Percentiles rank a stretch among this genome's conserved stretches.
These are phyloP conservation scores for Nepenthes gracilis DNA, from an alignment of 148 eudicot genomes.

Conservation along the genomic window DNA sequence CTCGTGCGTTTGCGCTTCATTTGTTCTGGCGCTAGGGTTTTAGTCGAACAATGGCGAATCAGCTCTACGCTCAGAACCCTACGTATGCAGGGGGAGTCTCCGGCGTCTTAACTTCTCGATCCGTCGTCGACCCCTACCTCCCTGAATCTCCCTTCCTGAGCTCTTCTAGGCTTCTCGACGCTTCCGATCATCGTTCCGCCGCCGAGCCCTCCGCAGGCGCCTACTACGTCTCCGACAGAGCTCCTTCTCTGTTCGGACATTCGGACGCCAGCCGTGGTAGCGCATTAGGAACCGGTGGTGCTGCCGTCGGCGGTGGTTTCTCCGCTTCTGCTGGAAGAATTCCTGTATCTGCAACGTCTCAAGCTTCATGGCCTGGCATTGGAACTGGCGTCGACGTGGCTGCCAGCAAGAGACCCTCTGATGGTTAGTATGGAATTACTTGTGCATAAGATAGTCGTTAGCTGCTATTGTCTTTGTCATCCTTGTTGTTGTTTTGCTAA, in stretches of 20 bases:
- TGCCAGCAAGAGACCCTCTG: slow-evolving; percentile 28
- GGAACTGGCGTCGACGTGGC: slow-evolving; percentile 10
- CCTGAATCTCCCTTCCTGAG: slow-evolving; percentile 13
- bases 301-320: slow-evolving; percentile 8
- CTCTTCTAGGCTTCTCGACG: slow-evolving; percentile 23
- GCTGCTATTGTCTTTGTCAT: neutral
- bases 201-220: neutral
- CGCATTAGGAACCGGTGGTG: slow-evolving; percentile 3
- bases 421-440: slow-evolving; percentile 15
- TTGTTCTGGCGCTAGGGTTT: neutral
- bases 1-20: too few species aligned
- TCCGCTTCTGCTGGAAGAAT: slow-evolving; percentile 9
- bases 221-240: neutral
- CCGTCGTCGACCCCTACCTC: slow-evolving; percentile 19
- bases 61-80: slow-evolving; percentile 6
- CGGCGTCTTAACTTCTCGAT: slow-evolving; percentile 20
- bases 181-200: neutral
- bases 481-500: neutral
- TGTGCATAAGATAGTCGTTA: neutral
- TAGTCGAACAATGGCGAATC: slow-evolving; percentile 15
- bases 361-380: neutral
- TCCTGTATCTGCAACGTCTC: neutral
- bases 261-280: slow-evolving; percentile 7
- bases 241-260: slow-evolving; percentile 8
- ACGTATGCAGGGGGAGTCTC: neutral